Evolutionary conservation across 2,329 filamentous ascomycete genomes (phyloP).

Genomic region (Stagonosporopsis cucurbitacearum): DNA sequence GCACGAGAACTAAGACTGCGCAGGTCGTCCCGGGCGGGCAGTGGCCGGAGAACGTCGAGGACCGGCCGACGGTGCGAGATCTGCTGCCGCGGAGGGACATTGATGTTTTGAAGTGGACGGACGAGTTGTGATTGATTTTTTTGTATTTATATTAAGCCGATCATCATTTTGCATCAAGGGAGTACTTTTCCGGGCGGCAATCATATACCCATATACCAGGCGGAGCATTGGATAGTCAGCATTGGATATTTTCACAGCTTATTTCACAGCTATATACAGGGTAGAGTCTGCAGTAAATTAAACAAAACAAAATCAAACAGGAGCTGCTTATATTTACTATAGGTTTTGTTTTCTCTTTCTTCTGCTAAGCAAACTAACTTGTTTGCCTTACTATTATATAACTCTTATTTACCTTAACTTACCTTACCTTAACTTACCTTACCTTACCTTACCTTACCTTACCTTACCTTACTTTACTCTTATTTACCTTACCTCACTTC

Average conservation of each 20-base stretch:
- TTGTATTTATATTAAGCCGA: not conserved
- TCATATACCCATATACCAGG: not conserved
- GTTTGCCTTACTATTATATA: too few species aligned
- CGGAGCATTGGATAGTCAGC: not conserved
- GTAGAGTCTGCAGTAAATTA: too few species aligned
- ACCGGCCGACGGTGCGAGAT: constrained; percentile 21
- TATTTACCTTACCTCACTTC: too few species aligned
- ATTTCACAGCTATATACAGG: not conserved
- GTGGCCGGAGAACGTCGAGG: constrained; percentile 27
- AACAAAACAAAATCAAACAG: too few species aligned
- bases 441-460: too few species aligned
- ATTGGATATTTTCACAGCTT: not conserved
- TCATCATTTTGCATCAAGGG: not conserved
- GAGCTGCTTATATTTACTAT: too few species aligned
- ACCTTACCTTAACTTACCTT: too few species aligned
- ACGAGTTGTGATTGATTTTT: constrained; percentile 16
- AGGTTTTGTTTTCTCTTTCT: too few species aligned
- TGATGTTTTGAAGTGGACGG: constrained; percentile 28
- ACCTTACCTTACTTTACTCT: too few species aligned
- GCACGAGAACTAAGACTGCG: constrained; percentile 18
- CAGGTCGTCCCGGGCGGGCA: constrained; percentile 23
- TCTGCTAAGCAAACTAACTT: too few species aligned
- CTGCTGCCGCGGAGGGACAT: constrained; percentile 17
- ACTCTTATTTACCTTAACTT: too few species aligned
- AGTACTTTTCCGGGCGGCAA: not conserved